phyloP scores from a whole-genome alignment of 208 protist genomes.

The Trypanosoma lewisi region DNA sequence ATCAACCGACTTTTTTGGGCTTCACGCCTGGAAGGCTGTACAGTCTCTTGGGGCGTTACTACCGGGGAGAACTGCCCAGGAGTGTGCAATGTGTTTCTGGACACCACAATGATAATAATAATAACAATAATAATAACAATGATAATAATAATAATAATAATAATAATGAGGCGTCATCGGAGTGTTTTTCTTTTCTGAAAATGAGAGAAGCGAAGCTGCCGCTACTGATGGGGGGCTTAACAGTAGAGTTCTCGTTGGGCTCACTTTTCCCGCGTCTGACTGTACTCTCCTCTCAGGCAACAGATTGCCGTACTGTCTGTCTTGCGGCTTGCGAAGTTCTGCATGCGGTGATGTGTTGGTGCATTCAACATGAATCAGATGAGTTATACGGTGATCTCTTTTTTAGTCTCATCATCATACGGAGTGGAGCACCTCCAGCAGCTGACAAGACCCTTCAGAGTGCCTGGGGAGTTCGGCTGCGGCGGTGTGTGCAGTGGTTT shows the following conservation, averaged over 20 bases:
- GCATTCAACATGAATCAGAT: not conserved
- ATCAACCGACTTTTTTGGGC: not conserved
- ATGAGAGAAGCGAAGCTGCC: slow-evolving; percentile 29
- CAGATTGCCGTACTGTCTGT: slow-evolving; percentile 58
- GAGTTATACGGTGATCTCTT: slow-evolving; percentile 25
- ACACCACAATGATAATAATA: no score
- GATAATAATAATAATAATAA: no score
- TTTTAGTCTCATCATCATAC: slow-evolving; percentile 52
- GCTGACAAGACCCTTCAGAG: slow-evolving; percentile 44
- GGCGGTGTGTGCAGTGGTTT: slow-evolving; percentile 85
- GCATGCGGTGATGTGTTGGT: slow-evolving; percentile 46
- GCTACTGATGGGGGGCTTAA: slow-evolving; percentile 34
- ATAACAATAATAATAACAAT: no score
- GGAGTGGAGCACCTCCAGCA: slow-evolving; percentile 42
- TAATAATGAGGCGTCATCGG: no score
- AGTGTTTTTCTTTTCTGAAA: not conserved
- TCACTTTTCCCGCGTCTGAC: slow-evolving; percentile 61
- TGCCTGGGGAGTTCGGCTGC: slow-evolving; percentile 63
- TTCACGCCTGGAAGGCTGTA: not conserved
- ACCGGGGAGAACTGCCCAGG: not conserved
- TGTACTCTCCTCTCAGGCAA: slow-evolving; percentile 47
- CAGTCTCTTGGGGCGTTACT: not conserved
- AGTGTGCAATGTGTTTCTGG: not conserved
- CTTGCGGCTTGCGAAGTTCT: slow-evolving; percentile 87
- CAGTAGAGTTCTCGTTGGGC: slow-evolving; percentile 50